Conservation (phyloP, 495 filamentous ascomycete genomes). For the Neurospora sp. region DNA sequence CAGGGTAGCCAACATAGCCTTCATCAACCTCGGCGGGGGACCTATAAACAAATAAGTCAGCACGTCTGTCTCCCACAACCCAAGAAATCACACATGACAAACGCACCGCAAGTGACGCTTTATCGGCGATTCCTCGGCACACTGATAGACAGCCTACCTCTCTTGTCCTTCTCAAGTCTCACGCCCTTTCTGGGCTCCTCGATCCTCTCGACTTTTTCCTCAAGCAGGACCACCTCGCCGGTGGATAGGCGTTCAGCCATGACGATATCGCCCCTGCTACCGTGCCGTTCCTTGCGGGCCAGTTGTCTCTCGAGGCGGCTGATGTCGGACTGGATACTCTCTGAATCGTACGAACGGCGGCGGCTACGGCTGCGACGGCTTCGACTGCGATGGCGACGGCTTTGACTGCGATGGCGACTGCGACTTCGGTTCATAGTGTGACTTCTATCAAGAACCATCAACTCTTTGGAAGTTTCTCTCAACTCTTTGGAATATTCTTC, state of each 20-base stretch:
- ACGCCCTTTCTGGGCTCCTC: constrained; percentile 45
- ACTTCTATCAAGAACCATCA: background rate
- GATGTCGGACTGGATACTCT: constrained; percentile 33
- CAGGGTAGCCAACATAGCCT: constrained; percentile 68
- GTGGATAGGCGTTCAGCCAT: constrained; percentile 35
- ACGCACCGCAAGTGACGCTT: constrained; percentile 23
- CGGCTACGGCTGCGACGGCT: constrained; percentile 22
- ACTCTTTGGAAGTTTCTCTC: constrained; percentile 28
- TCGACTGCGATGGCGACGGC: constrained; percentile 35
- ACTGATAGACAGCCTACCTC: constrained; percentile 71
- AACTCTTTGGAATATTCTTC: constrained; percentile 29
- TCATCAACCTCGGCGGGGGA: constrained; percentile 53
- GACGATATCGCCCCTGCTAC: constrained; percentile 29
- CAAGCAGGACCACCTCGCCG: constrained; percentile 43
- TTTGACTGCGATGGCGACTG: constrained; percentile 17
- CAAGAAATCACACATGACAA: constrained; percentile 9
- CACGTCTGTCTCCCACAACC: background rate
- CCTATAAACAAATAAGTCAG: constrained; percentile 22
- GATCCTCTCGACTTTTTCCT: constrained; percentile 44
- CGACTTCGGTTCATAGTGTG: background rate
- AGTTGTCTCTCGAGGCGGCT: constrained; percentile 25
- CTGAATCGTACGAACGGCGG: constrained; percentile 12
- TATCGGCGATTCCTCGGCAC: constrained; percentile 44
- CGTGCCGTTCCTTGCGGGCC: constrained; percentile 16
- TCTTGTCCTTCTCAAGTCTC: constrained; percentile 70